These are phyloP conservation scores for Cryptomeria japonica DNA, from an alignment of 75 land plant genomes.

Conservation along the genomic window DNA sequence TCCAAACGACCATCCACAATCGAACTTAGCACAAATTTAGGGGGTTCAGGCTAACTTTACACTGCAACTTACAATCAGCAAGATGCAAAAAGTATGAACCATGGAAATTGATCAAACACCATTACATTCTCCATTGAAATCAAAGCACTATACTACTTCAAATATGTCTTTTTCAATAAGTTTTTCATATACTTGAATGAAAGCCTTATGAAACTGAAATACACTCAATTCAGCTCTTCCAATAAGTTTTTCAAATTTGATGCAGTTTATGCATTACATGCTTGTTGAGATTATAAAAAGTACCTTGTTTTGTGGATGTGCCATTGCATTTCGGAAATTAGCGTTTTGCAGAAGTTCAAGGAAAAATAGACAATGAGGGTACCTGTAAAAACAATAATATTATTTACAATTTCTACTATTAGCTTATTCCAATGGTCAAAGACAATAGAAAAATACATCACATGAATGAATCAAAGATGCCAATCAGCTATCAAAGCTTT, in stretches of 20 bases:
- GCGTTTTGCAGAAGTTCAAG: slow-evolving; percentile 94
- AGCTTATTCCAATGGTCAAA: neutral
- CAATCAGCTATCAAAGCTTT: neutral
- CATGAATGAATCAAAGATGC: neutral
- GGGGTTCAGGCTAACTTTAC: too few species aligned
- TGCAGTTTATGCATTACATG: neutral
- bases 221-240: neutral
- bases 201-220: neutral
- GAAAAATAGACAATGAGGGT: slow-evolving; percentile 82
- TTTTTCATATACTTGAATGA: neutral
- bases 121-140: too few species aligned
- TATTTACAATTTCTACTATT: neutral
- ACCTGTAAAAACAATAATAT: slow-evolving; percentile 26
- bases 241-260: neutral
- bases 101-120: too few species aligned
- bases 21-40: too few species aligned
- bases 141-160: too few species aligned
- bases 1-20: too few species aligned
- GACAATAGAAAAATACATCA: neutral
- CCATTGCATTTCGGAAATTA: slow-evolving; percentile 91
- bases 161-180: too few species aligned
- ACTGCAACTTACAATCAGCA: too few species aligned
- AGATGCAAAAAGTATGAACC: too few species aligned
- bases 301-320: slow-evolving; percentile 95
- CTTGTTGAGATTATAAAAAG: neutral